These are phyloP conservation scores for Herpotrichia juniperi DNA, from an alignment of 2,329 filamentous ascomycete species.

Conservation along the genomic window DNA sequence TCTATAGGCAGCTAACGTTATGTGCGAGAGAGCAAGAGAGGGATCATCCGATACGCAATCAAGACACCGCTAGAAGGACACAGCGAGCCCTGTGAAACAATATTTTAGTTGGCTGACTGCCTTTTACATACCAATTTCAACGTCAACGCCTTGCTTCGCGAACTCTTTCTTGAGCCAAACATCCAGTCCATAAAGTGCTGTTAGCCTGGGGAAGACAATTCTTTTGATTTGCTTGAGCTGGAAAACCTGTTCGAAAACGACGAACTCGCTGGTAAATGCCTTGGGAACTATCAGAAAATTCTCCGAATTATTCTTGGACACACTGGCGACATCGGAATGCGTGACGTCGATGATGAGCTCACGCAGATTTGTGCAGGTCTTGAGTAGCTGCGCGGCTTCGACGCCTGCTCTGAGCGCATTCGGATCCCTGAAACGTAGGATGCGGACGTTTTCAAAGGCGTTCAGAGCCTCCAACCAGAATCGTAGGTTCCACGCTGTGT, in stretches of 20 bases:
- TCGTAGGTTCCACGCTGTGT: background rate
- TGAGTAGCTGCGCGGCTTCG: conserved; percentile 2
- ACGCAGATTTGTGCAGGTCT: conserved; percentile 11
- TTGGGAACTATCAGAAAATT: too few species aligned
- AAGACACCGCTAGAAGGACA: too few species aligned
- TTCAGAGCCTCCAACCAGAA: background rate
- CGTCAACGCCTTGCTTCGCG: background rate
- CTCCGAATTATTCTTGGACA: too few species aligned
- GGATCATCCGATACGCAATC: too few species aligned
- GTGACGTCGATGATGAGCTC: background rate
- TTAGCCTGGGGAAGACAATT: background rate
- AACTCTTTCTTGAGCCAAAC: background rate
- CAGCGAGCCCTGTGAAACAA: too few species aligned
- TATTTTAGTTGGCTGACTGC: too few species aligned
- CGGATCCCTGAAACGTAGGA: background rate
- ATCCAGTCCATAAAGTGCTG: background rate
- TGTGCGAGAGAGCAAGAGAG: too few species aligned
- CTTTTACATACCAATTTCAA: background rate
- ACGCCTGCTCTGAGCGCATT: conserved; percentile 1
- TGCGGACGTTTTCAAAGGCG: background rate
- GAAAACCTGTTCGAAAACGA: background rate
- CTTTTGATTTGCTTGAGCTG: background rate
- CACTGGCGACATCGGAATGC: background rate
- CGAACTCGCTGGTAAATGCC: too few species aligned
- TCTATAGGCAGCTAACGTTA: too few species aligned